These are phyloP conservation scores for Lachnellula occidentalis DNA, from an alignment of 2,329 filamentous ascomycete genomes.

Conservation along the genomic window DNA sequence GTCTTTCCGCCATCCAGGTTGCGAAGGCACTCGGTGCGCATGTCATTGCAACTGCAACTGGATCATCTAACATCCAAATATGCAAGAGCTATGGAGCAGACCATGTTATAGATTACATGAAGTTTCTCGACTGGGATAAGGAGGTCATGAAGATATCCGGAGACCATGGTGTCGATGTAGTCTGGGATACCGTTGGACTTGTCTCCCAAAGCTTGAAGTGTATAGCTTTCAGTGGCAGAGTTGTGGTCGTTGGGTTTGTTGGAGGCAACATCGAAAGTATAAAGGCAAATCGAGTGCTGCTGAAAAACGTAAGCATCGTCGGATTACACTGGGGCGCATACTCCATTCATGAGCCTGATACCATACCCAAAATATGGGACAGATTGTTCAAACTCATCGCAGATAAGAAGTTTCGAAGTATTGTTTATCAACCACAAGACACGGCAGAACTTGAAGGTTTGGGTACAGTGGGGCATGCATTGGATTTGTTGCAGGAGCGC, in stretches of 20 bases:
- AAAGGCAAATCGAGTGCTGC: slow-evolving; percentile 81
- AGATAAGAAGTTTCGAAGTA: slow-evolving; percentile 73
- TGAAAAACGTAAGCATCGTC: slow-evolving; percentile 90
- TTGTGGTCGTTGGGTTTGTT: slow-evolving; percentile 86
- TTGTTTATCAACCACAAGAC: slow-evolving; percentile 73
- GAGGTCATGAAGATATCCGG: slow-evolving; percentile 76
- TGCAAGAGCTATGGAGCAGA: slow-evolving; percentile 80
- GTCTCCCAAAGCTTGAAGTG: slow-evolving; percentile 87
- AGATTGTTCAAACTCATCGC: slow-evolving; percentile 74
- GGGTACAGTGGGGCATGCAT: slow-evolving; percentile 66
- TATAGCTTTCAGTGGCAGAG: slow-evolving; percentile 84
- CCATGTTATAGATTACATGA: slow-evolving; percentile 71
- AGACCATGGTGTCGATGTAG: slow-evolving; percentile 73
- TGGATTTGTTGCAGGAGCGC: slow-evolving; percentile 66
- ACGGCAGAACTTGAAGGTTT: slow-evolving; percentile 80
- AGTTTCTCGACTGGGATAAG: slow-evolving; percentile 55
- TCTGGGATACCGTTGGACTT: slow-evolving; percentile 90
- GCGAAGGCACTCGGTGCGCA: slow-evolving; percentile 88
- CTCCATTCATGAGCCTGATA: slow-evolving; percentile 63
- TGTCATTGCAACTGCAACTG: slow-evolving; percentile 85
- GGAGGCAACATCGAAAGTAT: slow-evolving; percentile 85
- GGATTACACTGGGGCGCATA: slow-evolving; percentile 93
- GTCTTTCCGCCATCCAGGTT: slow-evolving; percentile 85
- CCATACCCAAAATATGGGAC: slow-evolving; percentile 69
- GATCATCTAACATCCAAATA: slow-evolving; percentile 71